Conservation (phyloP, 768 basidiomycete genomes). For the Mycena chlorophos region DNA sequence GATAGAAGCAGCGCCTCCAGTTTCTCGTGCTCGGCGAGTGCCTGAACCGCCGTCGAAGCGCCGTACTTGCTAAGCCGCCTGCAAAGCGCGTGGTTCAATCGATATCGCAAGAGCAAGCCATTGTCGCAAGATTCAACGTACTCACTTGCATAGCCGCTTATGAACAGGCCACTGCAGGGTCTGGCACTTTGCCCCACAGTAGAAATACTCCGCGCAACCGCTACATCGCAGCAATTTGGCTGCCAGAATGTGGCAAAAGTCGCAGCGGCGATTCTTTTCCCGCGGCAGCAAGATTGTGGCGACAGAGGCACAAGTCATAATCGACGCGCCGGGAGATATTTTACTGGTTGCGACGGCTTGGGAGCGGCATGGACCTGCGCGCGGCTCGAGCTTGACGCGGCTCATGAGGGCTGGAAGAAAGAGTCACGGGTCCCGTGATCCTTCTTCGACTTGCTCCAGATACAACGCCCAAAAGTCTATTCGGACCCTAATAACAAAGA, state of each 20-base stretch:
- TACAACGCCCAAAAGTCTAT: neutral
- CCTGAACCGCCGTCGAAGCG: constrained; percentile 46
- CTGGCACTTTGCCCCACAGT: constrained; percentile 70
- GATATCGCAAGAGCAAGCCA: neutral
- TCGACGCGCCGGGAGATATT: constrained; percentile 46
- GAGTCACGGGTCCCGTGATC: neutral
- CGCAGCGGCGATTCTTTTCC: constrained; percentile 69
- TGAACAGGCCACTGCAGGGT: constrained; percentile 67
- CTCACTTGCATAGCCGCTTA: constrained; percentile 62
- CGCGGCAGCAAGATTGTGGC: constrained; percentile 48
- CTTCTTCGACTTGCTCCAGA: neutral
- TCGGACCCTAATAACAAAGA: neutral
- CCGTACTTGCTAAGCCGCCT: constrained; percentile 44
- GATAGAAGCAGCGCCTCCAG: constrained; percentile 66
- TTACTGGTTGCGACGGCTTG: constrained; percentile 44
- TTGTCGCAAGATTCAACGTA: neutral
- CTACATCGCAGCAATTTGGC: constrained; percentile 55
- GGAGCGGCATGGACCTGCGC: constrained; percentile 48
- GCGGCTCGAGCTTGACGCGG: constrained; percentile 39
- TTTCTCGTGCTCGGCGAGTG: constrained; percentile 52
- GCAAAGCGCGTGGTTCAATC: no score
- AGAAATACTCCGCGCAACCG: constrained; percentile 71
- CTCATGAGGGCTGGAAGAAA: neutral
- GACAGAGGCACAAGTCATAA: constrained; percentile 49
- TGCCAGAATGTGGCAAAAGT: constrained; percentile 52